These are phyloP conservation scores for Ceratobasidium sp. DNA, from an alignment of 1,284 basidiomycete genomes.

Conservation along the genomic window DNA sequence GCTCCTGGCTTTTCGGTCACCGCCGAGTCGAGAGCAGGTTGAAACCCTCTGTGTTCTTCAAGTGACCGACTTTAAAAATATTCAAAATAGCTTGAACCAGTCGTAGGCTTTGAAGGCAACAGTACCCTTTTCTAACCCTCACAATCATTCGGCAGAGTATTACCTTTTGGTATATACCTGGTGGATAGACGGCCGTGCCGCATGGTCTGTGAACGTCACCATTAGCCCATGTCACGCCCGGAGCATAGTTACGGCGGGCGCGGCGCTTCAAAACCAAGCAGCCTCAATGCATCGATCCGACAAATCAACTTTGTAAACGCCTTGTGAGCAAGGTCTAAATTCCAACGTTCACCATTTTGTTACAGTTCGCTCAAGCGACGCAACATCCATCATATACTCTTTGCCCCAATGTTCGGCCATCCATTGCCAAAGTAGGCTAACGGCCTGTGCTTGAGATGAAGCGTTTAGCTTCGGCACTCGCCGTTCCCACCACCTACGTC, in stretches of 20 bases:
- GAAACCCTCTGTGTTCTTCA: neutral
- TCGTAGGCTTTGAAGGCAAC: neutral
- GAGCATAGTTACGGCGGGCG: neutral
- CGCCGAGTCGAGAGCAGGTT: neutral
- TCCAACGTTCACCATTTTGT: conserved; percentile 16
- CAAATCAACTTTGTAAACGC: too few species aligned
- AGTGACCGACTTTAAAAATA: neutral
- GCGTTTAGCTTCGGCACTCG: conserved; percentile 12
- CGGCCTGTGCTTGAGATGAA: conserved; percentile 17
- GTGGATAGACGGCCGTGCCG: too few species aligned
- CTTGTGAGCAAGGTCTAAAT: neutral
- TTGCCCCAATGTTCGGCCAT: conserved; percentile 33
- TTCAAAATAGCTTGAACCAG: neutral
- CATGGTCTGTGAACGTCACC: neutral
- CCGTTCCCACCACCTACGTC: conserved; percentile 33
- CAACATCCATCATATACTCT: conserved; percentile 12
- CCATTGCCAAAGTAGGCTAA: conserved; percentile 26
- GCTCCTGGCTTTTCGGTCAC: neutral
- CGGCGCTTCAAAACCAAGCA: neutral
- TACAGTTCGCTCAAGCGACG: conserved; percentile 15
- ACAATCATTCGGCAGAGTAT: neutral
- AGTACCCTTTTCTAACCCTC: neutral
- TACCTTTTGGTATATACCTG: too few species aligned
- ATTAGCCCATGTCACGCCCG: neutral
- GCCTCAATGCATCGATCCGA: neutral